Base-by-base conservation (phyloP, 83 land plant genomes). In the Thuja plicata region DNA sequence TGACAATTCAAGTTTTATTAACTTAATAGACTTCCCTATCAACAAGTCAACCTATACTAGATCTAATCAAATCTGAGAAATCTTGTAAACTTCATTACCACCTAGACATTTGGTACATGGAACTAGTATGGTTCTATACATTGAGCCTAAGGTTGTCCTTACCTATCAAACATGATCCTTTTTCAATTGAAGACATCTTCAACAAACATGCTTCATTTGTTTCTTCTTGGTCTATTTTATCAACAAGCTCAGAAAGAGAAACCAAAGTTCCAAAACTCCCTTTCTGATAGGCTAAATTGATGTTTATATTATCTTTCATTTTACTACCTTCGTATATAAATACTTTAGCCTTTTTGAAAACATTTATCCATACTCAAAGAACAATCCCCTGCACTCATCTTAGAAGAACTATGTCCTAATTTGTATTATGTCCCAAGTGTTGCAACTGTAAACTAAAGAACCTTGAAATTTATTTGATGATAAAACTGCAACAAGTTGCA, bases 361-460 rank as follows among this genome's bases (percentile, higher is more conserved):
- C 80, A 80, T 27, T 87, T 80, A 60, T 80, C 88, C 88, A 87
- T 87, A 38, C 76, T 87, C 76, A 87, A 70, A 57, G 52, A 80
- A 87, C 88, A 87, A 87, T 87, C 88, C 21, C 62, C 88, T 4
- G 71, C 88, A 70, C 34, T 60, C 43, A 60, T 38, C 43, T 87
- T 80, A 87, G 88, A 87, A 57, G 41, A 32, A 87, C 38, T n/a
- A 35, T 27, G 13, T 60, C 81, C 46, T 19, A 17, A 30, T 24
- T 41, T 60, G 21, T 37, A 60, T 13, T 38, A 48, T n/a, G 77
- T 54, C 38, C 12, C 77, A 41, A 57, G 34, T 35, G 88, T 40
- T 87, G 88, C 43, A 60, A n/a, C n/a, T 37, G 34, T 37, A 41
- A 62, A 80, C 88, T 62, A 80, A 37, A 34, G 77, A 38, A 5